Evolutionary conservation across 768 basidiomycete species (phyloP).

Genomic region (Nidularia sp.): DNA sequence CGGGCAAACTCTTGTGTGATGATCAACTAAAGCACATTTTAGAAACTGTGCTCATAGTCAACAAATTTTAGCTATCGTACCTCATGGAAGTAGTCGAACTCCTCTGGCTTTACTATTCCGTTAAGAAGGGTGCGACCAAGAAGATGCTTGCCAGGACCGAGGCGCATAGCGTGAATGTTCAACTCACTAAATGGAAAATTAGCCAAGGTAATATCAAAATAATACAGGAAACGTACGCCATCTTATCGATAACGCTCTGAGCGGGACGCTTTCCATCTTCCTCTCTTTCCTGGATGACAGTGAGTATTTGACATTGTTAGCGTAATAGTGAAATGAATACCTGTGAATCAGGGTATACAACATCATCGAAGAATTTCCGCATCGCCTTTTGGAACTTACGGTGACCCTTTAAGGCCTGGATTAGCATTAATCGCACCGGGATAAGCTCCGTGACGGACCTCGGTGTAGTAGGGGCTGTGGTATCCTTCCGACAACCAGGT

Average conservation of each 20-base stretch:
- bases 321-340: not conserved
- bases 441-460: slow-evolving; percentile 2
- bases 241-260: slow-evolving; percentile 73
- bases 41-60: no score
- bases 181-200: slow-evolving; percentile 34
- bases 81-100: slow-evolving; percentile 91
- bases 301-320: not conserved
- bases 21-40: slow-evolving; percentile 46
- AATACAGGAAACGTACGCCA: slow-evolving; percentile 68
- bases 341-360: slow-evolving; percentile 47
- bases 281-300: slow-evolving; percentile 51
- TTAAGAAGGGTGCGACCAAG: slow-evolving; percentile 78
- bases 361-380: slow-evolving; percentile 70
- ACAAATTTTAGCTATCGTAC: slow-evolving; percentile 19
- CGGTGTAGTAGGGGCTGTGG: slow-evolving; percentile 25
- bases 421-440: not conserved
- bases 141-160: slow-evolving; percentile 93
- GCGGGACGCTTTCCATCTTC: slow-evolving; percentile 85
- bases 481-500: slow-evolving; percentile 28
- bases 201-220: no score
- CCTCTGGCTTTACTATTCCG: slow-evolving; percentile 79
- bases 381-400: slow-evolving; percentile 54
- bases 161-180: slow-evolving; percentile 85
- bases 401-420: slow-evolving; percentile 39
- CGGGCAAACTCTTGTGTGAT: slow-evolving; percentile 81